phyloP scores from a whole-genome alignment of 176 grass and related monocot species.

The Musa acuminata region DNA sequence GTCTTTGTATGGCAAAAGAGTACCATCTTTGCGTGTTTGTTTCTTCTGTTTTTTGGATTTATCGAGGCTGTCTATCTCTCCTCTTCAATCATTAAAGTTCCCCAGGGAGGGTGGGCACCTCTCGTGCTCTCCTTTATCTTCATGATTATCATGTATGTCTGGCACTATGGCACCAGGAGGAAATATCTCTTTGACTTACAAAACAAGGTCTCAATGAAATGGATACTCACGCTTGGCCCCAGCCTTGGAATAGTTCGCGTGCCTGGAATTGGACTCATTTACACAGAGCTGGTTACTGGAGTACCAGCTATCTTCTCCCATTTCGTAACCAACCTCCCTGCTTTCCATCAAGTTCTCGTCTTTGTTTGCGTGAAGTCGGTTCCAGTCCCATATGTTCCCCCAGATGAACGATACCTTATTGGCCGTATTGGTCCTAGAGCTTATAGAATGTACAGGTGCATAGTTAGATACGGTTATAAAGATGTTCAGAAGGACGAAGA shows the following conservation, averaged over 20 bases:
- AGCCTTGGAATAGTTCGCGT: constrained; percentile 85
- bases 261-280: constrained; percentile 84
- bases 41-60: constrained; percentile 70
- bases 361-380: constrained; percentile 90
- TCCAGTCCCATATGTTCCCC: constrained; percentile 56
- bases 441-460: constrained; percentile 90
- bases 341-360: constrained; percentile 80
- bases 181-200: constrained; percentile 82
- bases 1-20: constrained; percentile 85
- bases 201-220: constrained; percentile 94
- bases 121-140: constrained; percentile 63
- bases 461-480: constrained; percentile 84
- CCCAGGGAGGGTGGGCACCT: constrained; percentile 82
- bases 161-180: constrained; percentile 66
- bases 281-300: constrained; percentile 85
- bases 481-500: constrained; percentile 74
- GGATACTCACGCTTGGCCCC: constrained; percentile 71
- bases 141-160: constrained; percentile 89
- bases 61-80: constrained; percentile 68
- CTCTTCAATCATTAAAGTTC: constrained; percentile 80
- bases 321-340: constrained; percentile 80
- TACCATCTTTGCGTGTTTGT: constrained; percentile 41
- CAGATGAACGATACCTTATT: constrained; percentile 72
- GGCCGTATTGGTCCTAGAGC: constrained; percentile 65
- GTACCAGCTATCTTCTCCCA: constrained; percentile 87